Evolutionary conservation across 345 rosid genomes (phyloP).

Genomic region (Ceriops zippeliana): DNA sequence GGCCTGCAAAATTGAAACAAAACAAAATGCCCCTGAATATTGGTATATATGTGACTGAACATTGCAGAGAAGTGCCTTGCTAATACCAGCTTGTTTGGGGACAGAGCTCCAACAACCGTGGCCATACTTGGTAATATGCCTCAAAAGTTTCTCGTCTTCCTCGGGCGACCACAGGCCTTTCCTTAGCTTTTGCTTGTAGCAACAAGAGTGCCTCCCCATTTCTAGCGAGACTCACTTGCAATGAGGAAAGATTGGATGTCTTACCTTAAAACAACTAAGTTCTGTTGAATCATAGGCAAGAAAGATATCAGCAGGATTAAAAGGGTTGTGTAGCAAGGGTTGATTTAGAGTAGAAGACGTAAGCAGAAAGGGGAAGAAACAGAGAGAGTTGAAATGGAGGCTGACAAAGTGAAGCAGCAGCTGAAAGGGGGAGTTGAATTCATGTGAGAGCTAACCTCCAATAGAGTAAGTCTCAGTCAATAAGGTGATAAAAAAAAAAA

Average conservation of each 20-base stretch:
- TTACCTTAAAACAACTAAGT: constrained; percentile 25
- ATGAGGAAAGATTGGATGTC: constrained; percentile 5
- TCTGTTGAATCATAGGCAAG: constrained; percentile 34
- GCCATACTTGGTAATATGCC: constrained; percentile 82
- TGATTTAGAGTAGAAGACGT: constrained; percentile 18
- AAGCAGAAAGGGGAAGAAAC: constrained; percentile 7
- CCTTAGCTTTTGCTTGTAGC: constrained; percentile 94
- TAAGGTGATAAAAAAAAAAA: constrained; percentile 7
- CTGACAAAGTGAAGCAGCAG: constrained; percentile 46
- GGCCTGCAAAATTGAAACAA: constrained; percentile 40
- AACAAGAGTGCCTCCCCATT: constrained; percentile 97
- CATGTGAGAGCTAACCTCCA: constrained; percentile 34
- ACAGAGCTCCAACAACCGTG: constrained; percentile 99
- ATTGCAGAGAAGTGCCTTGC: background rate
- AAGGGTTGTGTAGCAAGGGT: constrained; percentile 9
- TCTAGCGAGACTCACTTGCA: constrained; percentile 15
- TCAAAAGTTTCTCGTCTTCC: constrained; percentile 91
- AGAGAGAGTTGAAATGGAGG: constrained; percentile 24
- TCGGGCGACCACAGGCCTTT: constrained; percentile 99
- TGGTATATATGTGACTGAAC: background rate
- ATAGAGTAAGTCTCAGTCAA: constrained; percentile 31
- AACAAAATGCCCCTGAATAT: background rate
- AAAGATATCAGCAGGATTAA: constrained; percentile 37
- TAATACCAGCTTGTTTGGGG: constrained; percentile 85
- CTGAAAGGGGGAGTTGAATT: constrained; percentile 41